A percentile compares a stretch with the other conserved stretches of the same genome.
phyloP scores from a whole-genome alignment of 805 yeast genomes.

The Kluyveromyces lactis region DNA sequence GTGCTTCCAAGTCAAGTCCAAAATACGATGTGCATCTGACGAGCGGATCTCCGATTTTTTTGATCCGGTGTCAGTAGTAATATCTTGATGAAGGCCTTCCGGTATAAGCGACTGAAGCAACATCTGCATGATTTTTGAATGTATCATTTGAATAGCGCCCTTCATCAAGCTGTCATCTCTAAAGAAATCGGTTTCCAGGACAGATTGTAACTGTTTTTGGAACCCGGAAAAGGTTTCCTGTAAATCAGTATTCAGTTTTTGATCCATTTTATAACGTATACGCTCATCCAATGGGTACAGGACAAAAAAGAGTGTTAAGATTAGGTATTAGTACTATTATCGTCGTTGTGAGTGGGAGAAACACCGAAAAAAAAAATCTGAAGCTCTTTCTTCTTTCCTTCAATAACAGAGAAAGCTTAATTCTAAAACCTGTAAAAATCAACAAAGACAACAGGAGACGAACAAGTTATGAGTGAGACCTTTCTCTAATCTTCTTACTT shows the following conservation, averaged over 20 bases:
- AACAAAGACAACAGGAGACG: no score
- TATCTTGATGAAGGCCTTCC: not conserved
- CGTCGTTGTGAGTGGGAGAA: no score
- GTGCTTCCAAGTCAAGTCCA: conserved; percentile 30
- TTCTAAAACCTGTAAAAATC: no score
- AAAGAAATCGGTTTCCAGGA: conserved; percentile 12
- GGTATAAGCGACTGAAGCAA: conserved; percentile 9
- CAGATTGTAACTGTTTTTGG: not conserved
- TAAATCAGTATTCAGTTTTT: not conserved
- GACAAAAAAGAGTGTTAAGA: no score
- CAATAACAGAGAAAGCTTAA: no score
- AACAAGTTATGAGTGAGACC: no score
- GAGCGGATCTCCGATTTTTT: not conserved
- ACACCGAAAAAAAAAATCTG: no score
- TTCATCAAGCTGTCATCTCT: conserved; percentile 19
- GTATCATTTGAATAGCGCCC: conserved; percentile 23
- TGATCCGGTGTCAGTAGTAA: not conserved
- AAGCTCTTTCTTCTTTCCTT: no score
- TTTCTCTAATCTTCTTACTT: no score
- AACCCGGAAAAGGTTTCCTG: conserved; percentile 1
- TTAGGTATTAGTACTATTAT: no score
- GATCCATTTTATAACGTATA: no score
- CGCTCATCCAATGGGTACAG: no score
- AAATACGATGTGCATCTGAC: conserved; percentile 14
- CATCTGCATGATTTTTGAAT: conserved; percentile 19